Percentiles rank a stretch among this genome's conserved stretches.
phyloP scores from a whole-genome alignment of 768 basidiomycete genomes.

The Mrakia frigida region DNA sequence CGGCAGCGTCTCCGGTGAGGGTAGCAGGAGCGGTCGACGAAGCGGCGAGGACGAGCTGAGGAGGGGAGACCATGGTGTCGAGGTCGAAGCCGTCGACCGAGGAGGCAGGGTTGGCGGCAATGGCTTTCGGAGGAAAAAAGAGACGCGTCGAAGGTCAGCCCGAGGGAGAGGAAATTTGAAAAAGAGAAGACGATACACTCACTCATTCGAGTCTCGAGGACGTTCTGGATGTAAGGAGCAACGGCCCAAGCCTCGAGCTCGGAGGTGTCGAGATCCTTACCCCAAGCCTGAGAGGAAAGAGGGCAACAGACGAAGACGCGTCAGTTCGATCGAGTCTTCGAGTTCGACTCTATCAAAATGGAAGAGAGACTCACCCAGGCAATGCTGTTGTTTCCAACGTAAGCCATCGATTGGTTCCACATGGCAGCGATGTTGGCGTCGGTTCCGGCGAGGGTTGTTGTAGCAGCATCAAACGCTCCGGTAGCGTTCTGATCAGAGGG shows the following conservation, averaged over 20 bases:
- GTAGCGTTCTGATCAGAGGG: constrained; percentile 12
- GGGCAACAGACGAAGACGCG: background rate
- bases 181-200: background rate
- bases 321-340: background rate
- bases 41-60: background rate
- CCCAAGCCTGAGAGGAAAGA: background rate
- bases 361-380: constrained; percentile 1
- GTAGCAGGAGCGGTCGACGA: background rate
- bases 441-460: background rate
- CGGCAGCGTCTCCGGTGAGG: background rate
- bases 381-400: constrained; percentile 8
- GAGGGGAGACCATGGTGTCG: constrained; percentile 10
- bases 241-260: constrained; percentile 6
- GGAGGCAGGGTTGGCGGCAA: constrained; percentile 6
- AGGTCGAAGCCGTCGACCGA: constrained; percentile 14
- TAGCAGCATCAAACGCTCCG: background rate
- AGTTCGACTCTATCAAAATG: background rate
- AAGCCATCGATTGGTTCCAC: constrained; percentile 7
- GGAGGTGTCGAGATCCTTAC: background rate
- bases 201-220: constrained; percentile 19
- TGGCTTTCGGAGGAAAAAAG: background rate
- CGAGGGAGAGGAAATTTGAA: background rate
- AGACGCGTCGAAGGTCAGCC: background rate
- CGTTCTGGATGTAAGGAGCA: constrained; percentile 12
- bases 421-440: constrained; percentile 3